phyloP scores from a whole-genome alignment of 371 early-diverging fungal genomes.

The Fennellomyces sp. region DNA sequence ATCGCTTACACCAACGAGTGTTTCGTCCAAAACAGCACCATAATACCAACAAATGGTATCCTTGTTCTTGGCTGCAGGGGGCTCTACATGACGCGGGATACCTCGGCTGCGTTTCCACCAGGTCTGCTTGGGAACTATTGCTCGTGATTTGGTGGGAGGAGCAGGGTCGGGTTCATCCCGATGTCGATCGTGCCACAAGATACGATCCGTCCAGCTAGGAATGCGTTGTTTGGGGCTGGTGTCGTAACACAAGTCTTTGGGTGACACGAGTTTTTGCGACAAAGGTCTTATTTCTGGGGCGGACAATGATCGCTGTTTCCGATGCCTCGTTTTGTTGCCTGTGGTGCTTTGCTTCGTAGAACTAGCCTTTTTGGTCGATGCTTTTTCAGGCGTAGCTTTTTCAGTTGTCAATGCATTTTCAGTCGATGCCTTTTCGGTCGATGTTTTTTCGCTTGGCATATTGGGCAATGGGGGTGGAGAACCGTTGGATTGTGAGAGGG shows the following conservation, averaged over 20 bases:
- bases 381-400: too few relatives aligned
- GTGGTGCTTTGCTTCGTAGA: too few relatives aligned
- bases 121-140: not conserved
- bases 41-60: constrained; percentile 38
- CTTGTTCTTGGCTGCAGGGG: constrained; percentile 3
- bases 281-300: constrained; percentile 1
- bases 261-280: constrained; percentile 8
- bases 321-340: not conserved
- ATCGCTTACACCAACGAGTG: constrained; percentile 44
- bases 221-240: constrained; percentile 82
- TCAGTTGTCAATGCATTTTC: too few relatives aligned
- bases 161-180: not conserved
- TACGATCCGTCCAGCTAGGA: constrained; percentile 93
- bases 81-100: not conserved
- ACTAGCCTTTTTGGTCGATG: too few relatives aligned
- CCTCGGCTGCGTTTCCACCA: constrained; percentile 15
- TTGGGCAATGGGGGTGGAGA: too few relatives aligned
- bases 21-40: constrained; percentile 35
- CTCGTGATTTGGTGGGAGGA: not conserved
- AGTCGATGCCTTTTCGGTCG: too few relatives aligned
- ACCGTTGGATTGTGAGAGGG: too few relatives aligned
- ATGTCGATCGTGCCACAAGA: constrained; percentile 63
- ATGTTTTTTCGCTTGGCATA: too few relatives aligned
- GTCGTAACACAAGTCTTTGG: constrained; percentile 55
- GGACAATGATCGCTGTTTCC: constrained; percentile 5